phyloP scores from a whole-genome alignment of 1,284 basidiomycete species.

The Cystobasidiaceae sp. region DNA sequence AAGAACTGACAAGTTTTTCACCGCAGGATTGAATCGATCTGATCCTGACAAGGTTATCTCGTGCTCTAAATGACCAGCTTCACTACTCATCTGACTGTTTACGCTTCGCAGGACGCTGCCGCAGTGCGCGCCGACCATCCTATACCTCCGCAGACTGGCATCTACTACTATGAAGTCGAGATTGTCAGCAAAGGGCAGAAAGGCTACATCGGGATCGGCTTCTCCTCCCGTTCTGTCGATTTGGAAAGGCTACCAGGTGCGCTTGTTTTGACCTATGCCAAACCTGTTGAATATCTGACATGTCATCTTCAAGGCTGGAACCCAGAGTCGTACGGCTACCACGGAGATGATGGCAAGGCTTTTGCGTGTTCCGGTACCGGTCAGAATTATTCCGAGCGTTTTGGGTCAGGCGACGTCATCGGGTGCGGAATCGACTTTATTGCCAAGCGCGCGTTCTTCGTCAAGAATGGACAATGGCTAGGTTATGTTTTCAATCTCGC shows the following conservation, averaged over 20 bases:
- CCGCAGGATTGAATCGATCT: slow-evolving; percentile 8
- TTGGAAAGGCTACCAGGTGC: slow-evolving; percentile 63
- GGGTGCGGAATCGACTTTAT: slow-evolving; percentile 82
- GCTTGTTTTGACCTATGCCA: not conserved
- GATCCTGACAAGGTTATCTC: slow-evolving; percentile 25
- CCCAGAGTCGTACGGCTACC: slow-evolving; percentile 82
- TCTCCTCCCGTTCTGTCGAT: slow-evolving; percentile 55
- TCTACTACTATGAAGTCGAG: slow-evolving; percentile 85
- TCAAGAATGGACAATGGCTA: slow-evolving; percentile 74
- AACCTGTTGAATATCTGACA: not conserved
- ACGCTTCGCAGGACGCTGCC: slow-evolving; percentile 61
- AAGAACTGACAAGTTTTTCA: no score
- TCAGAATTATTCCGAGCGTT: slow-evolving; percentile 66
- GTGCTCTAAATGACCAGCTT: not conserved
- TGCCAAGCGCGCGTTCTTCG: slow-evolving; percentile 69
- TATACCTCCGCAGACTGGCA: slow-evolving; percentile 73
- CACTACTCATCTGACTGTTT: not conserved
- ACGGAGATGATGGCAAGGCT: slow-evolving; percentile 77
- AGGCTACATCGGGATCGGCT: slow-evolving; percentile 80
- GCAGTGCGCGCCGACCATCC: slow-evolving; percentile 66
- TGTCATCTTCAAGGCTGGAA: slow-evolving; percentile 63
- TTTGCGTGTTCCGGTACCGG: slow-evolving; percentile 70
- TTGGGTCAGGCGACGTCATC: slow-evolving; percentile 68
- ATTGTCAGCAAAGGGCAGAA: slow-evolving; percentile 70
- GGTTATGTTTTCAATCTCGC: slow-evolving; percentile 51